phyloP scores from a whole-genome alignment of 2,329 filamentous ascomycete genomes.

The Botrytis byssoidea region DNA sequence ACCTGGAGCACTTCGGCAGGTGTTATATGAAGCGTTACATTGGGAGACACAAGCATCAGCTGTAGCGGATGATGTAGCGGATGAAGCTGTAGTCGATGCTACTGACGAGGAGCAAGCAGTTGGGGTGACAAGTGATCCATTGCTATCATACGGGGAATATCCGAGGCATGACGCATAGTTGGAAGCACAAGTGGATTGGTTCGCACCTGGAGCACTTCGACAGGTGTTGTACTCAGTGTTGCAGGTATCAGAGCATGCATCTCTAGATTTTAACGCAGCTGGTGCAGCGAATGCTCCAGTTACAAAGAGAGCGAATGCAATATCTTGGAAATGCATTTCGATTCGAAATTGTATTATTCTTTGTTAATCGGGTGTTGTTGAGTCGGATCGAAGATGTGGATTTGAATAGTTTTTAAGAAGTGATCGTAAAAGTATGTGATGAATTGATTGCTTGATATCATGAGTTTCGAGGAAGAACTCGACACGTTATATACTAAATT shows the following conservation, averaged over 20 bases:
- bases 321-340: slow-evolving; percentile 9
- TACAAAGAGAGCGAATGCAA: slow-evolving; percentile 1
- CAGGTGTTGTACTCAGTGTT: background rate
- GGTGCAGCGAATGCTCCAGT: slow-evolving; percentile 13
- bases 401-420: background rate
- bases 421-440: background rate
- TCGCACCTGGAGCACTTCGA: background rate
- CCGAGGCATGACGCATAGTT: background rate
- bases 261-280: background rate
- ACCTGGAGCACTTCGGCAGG: background rate
- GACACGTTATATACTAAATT: background rate
- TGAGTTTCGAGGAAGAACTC: no score
- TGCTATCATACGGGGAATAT: background rate
- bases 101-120: slow-evolving; percentile 7
- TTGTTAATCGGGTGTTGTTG: background rate
- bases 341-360: background rate
- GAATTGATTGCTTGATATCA: background rate
- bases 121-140: background rate
- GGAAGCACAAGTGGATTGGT: background rate
- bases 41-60: background rate
- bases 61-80: background rate
- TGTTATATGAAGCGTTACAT: background rate
- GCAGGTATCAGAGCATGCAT: slow-evolving; percentile 3
- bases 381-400: background rate
- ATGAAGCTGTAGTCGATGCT: background rate